Evolutionary conservation across 2,329 filamentous ascomycete species (phyloP).

Genomic region (Raffaelea arxii): DNA sequence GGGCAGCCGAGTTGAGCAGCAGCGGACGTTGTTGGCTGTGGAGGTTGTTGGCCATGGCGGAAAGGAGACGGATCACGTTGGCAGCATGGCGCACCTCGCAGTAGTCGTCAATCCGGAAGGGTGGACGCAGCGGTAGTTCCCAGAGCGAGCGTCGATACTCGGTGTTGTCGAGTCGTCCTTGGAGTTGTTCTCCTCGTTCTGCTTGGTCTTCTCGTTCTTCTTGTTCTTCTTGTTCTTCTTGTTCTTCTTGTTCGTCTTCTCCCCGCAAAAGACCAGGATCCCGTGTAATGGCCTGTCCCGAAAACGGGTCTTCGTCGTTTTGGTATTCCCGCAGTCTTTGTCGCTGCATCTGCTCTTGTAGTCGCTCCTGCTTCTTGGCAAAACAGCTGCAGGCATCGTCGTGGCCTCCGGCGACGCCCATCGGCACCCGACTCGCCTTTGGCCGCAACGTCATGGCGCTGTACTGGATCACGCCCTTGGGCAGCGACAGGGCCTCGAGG

Average conservation of each 20-base stretch:
- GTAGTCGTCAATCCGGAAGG: slow-evolving; percentile 44
- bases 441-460: slow-evolving; percentile 3
- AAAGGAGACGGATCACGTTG: slow-evolving; percentile 53
- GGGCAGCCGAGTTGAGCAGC: slow-evolving; percentile 52
- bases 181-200: no score
- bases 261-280: no score
- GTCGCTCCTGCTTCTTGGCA: background rate
- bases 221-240: background rate
- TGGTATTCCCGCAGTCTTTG: background rate
- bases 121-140: slow-evolving; percentile 14
- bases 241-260: no score
- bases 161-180: no score
- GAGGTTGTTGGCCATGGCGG: slow-evolving; percentile 31
- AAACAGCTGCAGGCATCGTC: slow-evolving; percentile 29
- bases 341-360: background rate
- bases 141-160: slow-evolving; percentile 1
- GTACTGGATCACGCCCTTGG: slow-evolving; percentile 13
- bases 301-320: background rate
- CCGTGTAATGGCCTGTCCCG: no score
- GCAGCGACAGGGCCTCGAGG: slow-evolving; percentile 12
- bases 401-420: slow-evolving; percentile 26
- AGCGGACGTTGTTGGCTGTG: slow-evolving; percentile 29
- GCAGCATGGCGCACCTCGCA: slow-evolving; percentile 53
- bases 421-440: background rate
- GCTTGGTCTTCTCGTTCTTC: background rate